Conservation (phyloP, 1,139 yeast genomes). For the Kodamaea sp. region DNA sequence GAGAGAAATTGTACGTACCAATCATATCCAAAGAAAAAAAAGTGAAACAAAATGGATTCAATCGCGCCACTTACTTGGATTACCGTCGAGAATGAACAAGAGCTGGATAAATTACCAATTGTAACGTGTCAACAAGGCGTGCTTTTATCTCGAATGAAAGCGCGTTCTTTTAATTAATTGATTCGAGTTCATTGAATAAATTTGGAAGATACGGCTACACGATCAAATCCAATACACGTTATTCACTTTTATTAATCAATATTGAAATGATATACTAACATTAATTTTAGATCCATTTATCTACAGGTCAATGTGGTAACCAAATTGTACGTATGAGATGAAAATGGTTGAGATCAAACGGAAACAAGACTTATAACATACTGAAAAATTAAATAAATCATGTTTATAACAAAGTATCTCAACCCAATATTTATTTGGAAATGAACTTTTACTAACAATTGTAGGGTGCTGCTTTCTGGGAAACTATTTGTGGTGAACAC, state of each 20-base stretch:
- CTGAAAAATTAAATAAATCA: neutral
- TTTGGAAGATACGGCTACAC: neutral
- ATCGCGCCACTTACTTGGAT: too few species aligned
- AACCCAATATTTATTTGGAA: neutral
- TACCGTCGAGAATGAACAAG: too few species aligned
- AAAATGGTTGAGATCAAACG: neutral
- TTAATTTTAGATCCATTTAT: conserved; percentile 70
- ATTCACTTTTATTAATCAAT: neutral
- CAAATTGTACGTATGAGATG: conserved; percentile 67
- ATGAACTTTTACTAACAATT: conserved; percentile 24
- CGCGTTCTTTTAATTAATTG: too few species aligned
- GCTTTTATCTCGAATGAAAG: too few species aligned
- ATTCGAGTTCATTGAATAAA: neutral
- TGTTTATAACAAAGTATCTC: neutral
- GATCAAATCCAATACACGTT: neutral
- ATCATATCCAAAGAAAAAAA: neutral
- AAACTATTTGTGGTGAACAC: conserved; percentile 95
- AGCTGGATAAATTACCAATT: too few species aligned
- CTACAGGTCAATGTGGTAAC: conserved; percentile 99
- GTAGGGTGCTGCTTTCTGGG: conserved; percentile 96
- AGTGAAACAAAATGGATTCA: too few species aligned
- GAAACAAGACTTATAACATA: neutral
- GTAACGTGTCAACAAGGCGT: too few species aligned
- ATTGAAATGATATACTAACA: conserved; percentile 19
- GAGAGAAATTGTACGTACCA: conserved; percentile 58